These are phyloP conservation scores for Mallotus nudiflorus DNA, from an alignment of 345 rosid genomes.

Conservation along the genomic window DNA sequence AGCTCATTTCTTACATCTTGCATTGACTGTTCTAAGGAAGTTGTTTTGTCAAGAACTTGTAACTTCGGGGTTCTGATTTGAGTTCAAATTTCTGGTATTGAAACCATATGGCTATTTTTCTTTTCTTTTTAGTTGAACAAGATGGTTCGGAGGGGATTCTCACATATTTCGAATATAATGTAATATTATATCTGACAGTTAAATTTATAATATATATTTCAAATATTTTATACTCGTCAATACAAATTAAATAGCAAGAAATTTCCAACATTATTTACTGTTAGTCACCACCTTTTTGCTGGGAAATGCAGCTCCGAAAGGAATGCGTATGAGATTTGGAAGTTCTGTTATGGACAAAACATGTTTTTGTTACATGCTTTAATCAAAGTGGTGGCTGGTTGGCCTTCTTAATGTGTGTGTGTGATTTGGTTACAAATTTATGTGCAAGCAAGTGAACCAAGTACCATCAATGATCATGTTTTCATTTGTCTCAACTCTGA, in stretches of 20 bases:
- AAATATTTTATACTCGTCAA: no score
- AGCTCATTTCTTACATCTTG: not conserved
- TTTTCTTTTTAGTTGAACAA: no score
- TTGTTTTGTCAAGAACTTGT: not conserved
- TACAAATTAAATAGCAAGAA: no score
- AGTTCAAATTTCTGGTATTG: not conserved
- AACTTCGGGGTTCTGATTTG: not conserved
- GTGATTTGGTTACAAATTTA: not conserved
- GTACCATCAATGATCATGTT: no score
- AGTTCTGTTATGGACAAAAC: not conserved
- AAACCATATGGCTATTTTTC: not conserved
- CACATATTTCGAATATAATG: no score
- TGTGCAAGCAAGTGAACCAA: no score
- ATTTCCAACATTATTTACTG: not conserved
- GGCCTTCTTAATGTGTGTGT: not conserved
- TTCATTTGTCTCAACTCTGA: no score
- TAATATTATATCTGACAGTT: no score
- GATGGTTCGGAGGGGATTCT: no score
- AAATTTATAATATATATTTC: no score
- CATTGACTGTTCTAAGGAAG: not conserved
- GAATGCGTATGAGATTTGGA: conserved; percentile 1
- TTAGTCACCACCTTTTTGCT: not conserved
- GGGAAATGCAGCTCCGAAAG: not conserved
- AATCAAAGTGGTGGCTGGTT: not conserved
- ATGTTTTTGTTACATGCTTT: not conserved